Evolutionary conservation across 768 basidiomycete genomes (phyloP), one percentile per base, ranked within the genome.

Genomic region (Lentinula sp.): DNA sequence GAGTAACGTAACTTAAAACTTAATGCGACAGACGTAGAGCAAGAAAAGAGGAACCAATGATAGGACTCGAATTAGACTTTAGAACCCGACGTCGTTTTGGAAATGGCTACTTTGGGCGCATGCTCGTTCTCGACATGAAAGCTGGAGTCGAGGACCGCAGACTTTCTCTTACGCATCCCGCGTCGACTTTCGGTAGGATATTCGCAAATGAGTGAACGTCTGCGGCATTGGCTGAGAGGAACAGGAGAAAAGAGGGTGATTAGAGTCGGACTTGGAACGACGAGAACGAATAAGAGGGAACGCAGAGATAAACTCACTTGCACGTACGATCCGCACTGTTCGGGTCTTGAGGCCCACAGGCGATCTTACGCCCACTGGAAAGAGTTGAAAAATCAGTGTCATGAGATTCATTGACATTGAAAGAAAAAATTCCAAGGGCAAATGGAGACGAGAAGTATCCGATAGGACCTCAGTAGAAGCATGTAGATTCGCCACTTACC

Each of bases 141-240:
- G 48, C 32, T 59, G 32, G 43, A 32, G 55, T 31, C 34, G 37
- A 54, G n/a, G 40, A 56, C 37, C 5, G 45, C 65, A 52, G 57
- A 62, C 62, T 78, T 81, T 69, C 79, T 81, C 71, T 79, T 82
- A 55, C 85, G 78, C 79, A 87, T 83, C 9, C 89, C 89, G 16
- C 89, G 79, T 39, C 86, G 78, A 65, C 87, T 89, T 70, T 87
- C 86, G 5, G 76, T 71, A 0, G 89, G 89, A 65, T 88, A 90
- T 66, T 86, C 86, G 69, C 89, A 91, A 60, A 77, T 81, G 52
- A 89, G 80, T 34, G 82, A 81, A 28, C 89, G 84, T 45, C 87
- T 79, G 55, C 82, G 82, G 67, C 89, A 91, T 76, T 91, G 89
- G 70, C 89, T 91, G 69, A 53, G 61, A 64, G 67, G 65, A 59